phyloP scores from a whole-genome alignment of 139 green algal species.

The Chlamydomonas incerta region DNA sequence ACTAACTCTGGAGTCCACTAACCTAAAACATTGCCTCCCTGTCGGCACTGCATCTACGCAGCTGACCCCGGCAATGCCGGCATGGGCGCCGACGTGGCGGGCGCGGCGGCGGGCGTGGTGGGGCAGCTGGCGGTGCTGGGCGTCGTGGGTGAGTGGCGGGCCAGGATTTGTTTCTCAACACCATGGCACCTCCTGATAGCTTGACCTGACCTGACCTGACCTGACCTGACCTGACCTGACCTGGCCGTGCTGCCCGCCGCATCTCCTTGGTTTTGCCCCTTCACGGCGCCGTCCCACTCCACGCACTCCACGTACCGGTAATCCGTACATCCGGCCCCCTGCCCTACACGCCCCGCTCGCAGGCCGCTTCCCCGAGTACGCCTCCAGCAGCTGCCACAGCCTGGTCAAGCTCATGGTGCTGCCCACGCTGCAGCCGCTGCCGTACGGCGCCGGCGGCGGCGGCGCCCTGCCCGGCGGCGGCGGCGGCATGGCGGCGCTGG shows the following conservation, averaged over 20 bases:
- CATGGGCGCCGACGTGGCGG: conserved; percentile 35
- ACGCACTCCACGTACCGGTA: too few relatives aligned
- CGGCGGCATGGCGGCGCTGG: neutral
- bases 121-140: conserved; percentile 40
- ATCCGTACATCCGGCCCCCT: too few relatives aligned
- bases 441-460: neutral
- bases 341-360: neutral
- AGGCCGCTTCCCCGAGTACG: conserved; percentile 42
- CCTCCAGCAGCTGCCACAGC: conserved; percentile 14
- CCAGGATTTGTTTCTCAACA: too few relatives aligned
- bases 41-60: too few relatives aligned
- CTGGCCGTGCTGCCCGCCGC: too few relatives aligned
- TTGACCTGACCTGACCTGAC: too few relatives aligned
- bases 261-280: neutral
- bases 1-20: too few relatives aligned
- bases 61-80: conserved; percentile 29
- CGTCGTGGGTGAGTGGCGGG: conserved; percentile 11
- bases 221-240: too few relatives aligned
- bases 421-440: conserved; percentile 23
- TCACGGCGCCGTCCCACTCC: too few relatives aligned
- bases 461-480: too few relatives aligned
- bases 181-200: too few relatives aligned
- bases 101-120: conserved; percentile 36
- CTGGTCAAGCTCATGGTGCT: conserved; percentile 43
- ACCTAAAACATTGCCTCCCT: too few relatives aligned